phyloP scores from a whole-genome alignment of 352 stramenopile species.

The Phytophthora vignae region DNA sequence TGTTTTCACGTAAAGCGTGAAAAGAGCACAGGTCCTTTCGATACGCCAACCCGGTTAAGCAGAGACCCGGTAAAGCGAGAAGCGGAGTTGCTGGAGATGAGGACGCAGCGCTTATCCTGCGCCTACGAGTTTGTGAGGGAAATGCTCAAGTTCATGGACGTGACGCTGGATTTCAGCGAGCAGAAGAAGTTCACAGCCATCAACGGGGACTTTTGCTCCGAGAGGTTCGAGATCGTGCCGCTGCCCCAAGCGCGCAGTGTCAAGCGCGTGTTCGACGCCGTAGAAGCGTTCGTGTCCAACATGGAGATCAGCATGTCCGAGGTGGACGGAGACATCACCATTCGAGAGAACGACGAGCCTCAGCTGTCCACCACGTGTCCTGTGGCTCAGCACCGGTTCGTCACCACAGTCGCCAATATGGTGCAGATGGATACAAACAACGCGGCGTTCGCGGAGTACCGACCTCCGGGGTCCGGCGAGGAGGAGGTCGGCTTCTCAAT shows the following conservation, averaged over 20 bases:
- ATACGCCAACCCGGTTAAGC: slow-evolving; percentile 30
- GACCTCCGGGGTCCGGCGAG: slow-evolving; percentile 8
- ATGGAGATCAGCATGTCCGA: slow-evolving; percentile 56
- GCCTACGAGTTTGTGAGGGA: slow-evolving; percentile 49
- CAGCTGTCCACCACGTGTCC: slow-evolving; percentile 13
- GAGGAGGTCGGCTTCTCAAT: slow-evolving; percentile 44
- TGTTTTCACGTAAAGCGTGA: slow-evolving; percentile 14
- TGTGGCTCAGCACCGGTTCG: slow-evolving; percentile 39
- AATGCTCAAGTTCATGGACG: slow-evolving; percentile 42
- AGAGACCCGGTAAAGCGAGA: slow-evolving; percentile 27
- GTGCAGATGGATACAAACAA: slow-evolving; percentile 52
- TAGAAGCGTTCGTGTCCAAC: slow-evolving; percentile 44
- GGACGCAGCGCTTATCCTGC: slow-evolving; percentile 43
- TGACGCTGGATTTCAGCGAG: slow-evolving; percentile 44
- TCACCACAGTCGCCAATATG: slow-evolving; percentile 31
- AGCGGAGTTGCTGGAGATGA: slow-evolving; percentile 32
- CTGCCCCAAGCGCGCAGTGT: slow-evolving; percentile 32
- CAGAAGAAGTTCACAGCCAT: slow-evolving; percentile 46
- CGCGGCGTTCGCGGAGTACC: slow-evolving; percentile 41
- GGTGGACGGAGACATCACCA: slow-evolving; percentile 45
- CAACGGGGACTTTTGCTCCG: slow-evolving; percentile 48
- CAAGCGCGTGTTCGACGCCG: slow-evolving; percentile 43
- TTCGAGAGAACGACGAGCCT: slow-evolving; percentile 48
- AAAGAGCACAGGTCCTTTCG: slow-evolving; percentile 33
- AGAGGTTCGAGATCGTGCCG: slow-evolving; percentile 49